These are phyloP conservation scores for Termitomyces bulborhizus DNA, from an alignment of 768 basidiomycete genomes.

Conservation along the genomic window DNA sequence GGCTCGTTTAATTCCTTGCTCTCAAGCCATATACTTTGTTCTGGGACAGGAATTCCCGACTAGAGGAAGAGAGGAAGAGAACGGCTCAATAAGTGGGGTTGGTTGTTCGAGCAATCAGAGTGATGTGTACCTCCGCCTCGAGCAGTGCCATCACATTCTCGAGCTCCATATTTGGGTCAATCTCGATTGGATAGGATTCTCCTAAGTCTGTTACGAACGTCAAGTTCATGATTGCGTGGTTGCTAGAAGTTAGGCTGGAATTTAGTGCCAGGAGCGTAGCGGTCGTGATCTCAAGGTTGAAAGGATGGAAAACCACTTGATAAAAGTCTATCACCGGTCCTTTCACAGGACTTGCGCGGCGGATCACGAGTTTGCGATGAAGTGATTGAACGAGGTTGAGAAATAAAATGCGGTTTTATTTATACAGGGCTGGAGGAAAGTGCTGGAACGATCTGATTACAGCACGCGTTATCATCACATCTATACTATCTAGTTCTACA, in stretches of 20 bases:
- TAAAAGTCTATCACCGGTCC: slow-evolving; percentile 2
- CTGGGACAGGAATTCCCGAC: slow-evolving; percentile 67
- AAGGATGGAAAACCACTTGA: background rate
- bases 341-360: slow-evolving; percentile 3
- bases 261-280: slow-evolving; percentile 3
- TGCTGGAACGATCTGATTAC: slow-evolving; percentile 16
- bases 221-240: slow-evolving; percentile 46
- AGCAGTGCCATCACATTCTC: slow-evolving; percentile 90
- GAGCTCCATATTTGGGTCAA: slow-evolving; percentile 86
- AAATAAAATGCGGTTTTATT: background rate
- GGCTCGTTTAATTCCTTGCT: slow-evolving; percentile 60
- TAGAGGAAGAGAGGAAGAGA: slow-evolving; percentile 19
- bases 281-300: background rate
- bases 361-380: slow-evolving; percentile 4
- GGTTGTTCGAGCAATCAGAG: background rate
- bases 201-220: slow-evolving; percentile 70
- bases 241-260: background rate
- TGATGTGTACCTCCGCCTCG: slow-evolving; percentile 80
- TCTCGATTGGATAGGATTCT: slow-evolving; percentile 64
- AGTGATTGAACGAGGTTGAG: background rate
- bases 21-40: slow-evolving; percentile 69
- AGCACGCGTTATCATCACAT: slow-evolving; percentile 8
- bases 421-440: slow-evolving; percentile 11
- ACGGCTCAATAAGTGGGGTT: background rate
- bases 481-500: background rate